phyloP scores from a whole-genome alignment of 179 eudicot species.

The Beta lomatogona region DNA sequence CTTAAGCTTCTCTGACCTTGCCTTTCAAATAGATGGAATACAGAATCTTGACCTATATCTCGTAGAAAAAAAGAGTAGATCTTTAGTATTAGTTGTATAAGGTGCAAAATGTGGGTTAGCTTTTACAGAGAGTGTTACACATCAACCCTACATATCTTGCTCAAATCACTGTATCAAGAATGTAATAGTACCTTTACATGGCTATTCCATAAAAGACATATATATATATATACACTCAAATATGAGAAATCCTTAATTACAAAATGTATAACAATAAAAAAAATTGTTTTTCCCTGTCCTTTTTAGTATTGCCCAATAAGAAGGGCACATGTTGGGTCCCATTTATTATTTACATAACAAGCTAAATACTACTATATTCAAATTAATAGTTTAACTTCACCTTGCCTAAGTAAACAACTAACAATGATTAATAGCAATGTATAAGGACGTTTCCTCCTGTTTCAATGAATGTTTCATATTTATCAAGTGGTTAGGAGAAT shows the following conservation, averaged over 20 bases:
- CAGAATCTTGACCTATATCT: no score
- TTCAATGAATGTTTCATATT: background rate
- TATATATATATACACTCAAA: constrained; percentile 5
- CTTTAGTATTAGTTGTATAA: background rate
- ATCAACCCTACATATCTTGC: constrained; percentile 19
- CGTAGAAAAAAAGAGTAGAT: no score
- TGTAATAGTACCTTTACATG: constrained; percentile 10
- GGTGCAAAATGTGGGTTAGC: background rate
- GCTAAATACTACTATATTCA: background rate
- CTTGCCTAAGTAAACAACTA: no score
- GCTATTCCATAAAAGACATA: constrained; percentile 20
- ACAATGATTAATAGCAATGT: no score
- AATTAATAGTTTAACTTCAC: background rate
- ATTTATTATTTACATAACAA: background rate
- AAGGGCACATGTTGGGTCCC: constrained; percentile 30
- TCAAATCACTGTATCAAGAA: constrained; percentile 16
- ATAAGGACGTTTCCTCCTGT: background rate
- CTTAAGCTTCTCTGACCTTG: no score
- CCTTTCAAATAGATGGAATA: no score
- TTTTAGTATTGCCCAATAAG: constrained; percentile 5
- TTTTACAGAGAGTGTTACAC: constrained; percentile 14
- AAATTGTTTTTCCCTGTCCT: background rate
- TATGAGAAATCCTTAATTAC: background rate
- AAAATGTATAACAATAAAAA: background rate
- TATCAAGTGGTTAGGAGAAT: background rate